Base-by-base conservation (phyloP, 352 stramenopile species). In the Pythium sukuiense region DNA sequence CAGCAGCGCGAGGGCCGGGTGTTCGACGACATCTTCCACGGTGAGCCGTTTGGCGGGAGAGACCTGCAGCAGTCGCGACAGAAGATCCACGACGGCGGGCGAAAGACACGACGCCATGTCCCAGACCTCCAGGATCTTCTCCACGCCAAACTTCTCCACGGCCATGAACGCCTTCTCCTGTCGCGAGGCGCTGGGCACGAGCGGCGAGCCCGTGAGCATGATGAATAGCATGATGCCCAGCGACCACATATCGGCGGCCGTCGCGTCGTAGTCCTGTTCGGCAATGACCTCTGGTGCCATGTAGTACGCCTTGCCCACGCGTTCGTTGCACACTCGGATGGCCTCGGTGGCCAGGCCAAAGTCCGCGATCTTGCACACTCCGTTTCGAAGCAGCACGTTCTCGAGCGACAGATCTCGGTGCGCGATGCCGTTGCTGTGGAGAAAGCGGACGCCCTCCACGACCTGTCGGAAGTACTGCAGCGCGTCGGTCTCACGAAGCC, bases 211-310 rank as follows among this genome's bases (percentile, higher is more conserved):
- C 26, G 71, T 79, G 26, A 83, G 67, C 65, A 86, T 69, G 52
- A 84, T 72, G 65, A 83, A 84, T 26, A 82, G 65, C 55, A 84
- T 75, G 55, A 83, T 71, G 7, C 78, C 75, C 1, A 87, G 54
- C 2, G 78, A 87, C 78, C 78, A 87, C 30, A 84, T 66, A 26
- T 87, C 78, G 9, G 76, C 74, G 32, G 69, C 73, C n/a, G 61
- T 53, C 0, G 77, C 75, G 55, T 86, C 72, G 67, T 86, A 83
- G 13, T 33, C 35, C 3, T 29, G 39, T 9, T 11, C 30, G 2
- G 53, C 62, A 41, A 68, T 46, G 24, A 69, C 60, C 46, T 74
- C 59, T 43, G 55, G 66, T 45, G 70, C 61, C 69, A 76, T 78
- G 67, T 76, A 77, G 57, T 69, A 73, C 20, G 52, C 37, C 20